Evolutionary conservation across 192 early-diverging fungal genomes (phyloP).

Genomic region (Helicostylum pulchrum): DNA sequence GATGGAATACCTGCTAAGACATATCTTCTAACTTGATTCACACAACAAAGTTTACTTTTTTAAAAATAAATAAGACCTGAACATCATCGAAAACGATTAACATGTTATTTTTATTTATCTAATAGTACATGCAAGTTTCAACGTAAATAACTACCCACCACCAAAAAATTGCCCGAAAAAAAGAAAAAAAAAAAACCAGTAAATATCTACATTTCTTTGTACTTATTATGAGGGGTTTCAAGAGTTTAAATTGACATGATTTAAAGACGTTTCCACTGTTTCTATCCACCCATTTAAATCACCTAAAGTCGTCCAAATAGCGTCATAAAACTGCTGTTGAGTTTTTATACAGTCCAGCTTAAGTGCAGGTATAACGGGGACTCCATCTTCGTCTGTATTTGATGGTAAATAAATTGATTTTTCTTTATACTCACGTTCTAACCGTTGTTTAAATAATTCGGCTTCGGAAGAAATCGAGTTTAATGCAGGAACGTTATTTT

Average conservation of each 20-base stretch:
- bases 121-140: too few species aligned
- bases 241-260: neutral
- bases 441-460: neutral
- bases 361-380: neutral
- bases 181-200: too few species aligned
- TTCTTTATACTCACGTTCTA: neutral
- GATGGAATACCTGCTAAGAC: too few species aligned
- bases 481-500: neutral
- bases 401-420: neutral
- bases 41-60: too few species aligned
- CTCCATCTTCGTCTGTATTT: neutral
- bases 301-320: constrained; percentile 10
- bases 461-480: neutral
- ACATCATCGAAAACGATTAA: too few species aligned
- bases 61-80: too few species aligned
- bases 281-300: constrained; percentile 16
- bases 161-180: too few species aligned
- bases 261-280: constrained; percentile 12
- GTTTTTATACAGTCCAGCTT: constrained; percentile 8
- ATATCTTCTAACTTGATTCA: too few species aligned
- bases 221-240: neutral
- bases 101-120: too few species aligned
- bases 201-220: too few species aligned
- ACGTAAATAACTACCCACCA: too few species aligned
- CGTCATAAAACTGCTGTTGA: constrained; percentile 9